Base-by-base conservation (phyloP, 2,329 filamentous ascomycete species). In the Aspergillus nomiae region DNA sequence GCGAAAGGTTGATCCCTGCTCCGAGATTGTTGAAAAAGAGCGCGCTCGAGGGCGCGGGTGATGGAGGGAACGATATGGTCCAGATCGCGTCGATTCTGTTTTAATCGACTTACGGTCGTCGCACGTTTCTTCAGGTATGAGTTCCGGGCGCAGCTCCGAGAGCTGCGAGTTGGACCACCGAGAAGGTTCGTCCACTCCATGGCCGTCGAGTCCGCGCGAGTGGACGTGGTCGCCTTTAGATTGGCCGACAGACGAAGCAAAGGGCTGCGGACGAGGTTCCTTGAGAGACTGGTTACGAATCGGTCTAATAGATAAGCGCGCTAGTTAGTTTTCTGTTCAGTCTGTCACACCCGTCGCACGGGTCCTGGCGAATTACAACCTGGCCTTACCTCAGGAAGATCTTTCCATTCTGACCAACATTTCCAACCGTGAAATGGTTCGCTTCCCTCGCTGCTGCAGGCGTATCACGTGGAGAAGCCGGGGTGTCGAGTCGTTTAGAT, bases 401-500 rank as follows among this genome's bases (percentile, higher is more conserved):
- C 74, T 89, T 88, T 45, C 91, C 91, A 78, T 93, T 92, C 74
- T 92, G 91, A 28, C 91, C 91, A 63, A 94, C 91, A 76, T 93
- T 94, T 57, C 89, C 88, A 60, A 94, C 91, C 2, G 90, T 89
- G 74, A 94, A 94, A 71, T 92, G 88, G 60, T 89, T 86, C 56
- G 88, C 89, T 74, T 89, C 87, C 63, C 89, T 84, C 38, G 86
- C 85, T 60, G 83, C 87, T 54, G 87, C 86, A 62, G 83, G 79
- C 63, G 85, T 85, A 71, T 92, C 89, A 58, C 71, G 67, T 12
- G 85, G 83, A n/a, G 82, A 79, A 70, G 70, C 69, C 26, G 80
- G 81, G 72, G 82, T 86, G 62, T 85, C 84, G 12, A 81, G 75
- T 26, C 74, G 75, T 65, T 77, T 78, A 43, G 73, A 69, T 6